phyloP scores from a whole-genome alignment of 805 yeast genomes.

The Ogataea wickerhamii region DNA sequence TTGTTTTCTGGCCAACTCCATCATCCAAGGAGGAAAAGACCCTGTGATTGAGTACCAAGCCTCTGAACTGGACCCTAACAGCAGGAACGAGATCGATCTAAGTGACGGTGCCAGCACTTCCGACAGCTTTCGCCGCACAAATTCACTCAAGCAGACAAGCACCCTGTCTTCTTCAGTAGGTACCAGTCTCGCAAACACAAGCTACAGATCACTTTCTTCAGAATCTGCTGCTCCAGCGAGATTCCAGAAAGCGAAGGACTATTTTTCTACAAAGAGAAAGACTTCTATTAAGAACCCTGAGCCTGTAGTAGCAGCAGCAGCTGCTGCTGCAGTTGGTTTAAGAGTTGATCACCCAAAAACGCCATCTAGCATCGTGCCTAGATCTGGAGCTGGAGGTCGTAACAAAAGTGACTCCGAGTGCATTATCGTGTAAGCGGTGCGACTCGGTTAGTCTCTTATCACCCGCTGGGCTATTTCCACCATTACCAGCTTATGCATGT shows the following conservation, averaged over 20 bases:
- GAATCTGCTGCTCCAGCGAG: conserved; percentile 1
- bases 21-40: conserved; percentile 58
- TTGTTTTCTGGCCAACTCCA: conserved; percentile 63
- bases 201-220: background rate
- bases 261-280: conserved; percentile 4
- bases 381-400: background rate
- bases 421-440: conserved; percentile 27
- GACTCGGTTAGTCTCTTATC: conserved; percentile 3
- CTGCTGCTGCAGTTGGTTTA: conserved; percentile 1
- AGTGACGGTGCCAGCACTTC: background rate
- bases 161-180: background rate
- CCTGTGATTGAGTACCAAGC: conserved; percentile 36
- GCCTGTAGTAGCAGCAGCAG: background rate
- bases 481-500: conserved; percentile 2
- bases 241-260: conserved; percentile 10
- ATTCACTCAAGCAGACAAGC: conserved; percentile 1
- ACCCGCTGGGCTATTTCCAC: conserved; percentile 1
- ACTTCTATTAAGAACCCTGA: conserved; percentile 1
- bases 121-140: conserved; percentile 1
- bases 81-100: background rate
- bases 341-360: too few relatives aligned
- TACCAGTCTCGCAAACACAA: background rate
- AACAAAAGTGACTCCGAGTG: conserved; percentile 26
- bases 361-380: too few relatives aligned
- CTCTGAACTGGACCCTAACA: conserved; percentile 2